phyloP scores from a whole-genome alignment of 176 grass and related monocot species.

The Lolium rigidum region DNA sequence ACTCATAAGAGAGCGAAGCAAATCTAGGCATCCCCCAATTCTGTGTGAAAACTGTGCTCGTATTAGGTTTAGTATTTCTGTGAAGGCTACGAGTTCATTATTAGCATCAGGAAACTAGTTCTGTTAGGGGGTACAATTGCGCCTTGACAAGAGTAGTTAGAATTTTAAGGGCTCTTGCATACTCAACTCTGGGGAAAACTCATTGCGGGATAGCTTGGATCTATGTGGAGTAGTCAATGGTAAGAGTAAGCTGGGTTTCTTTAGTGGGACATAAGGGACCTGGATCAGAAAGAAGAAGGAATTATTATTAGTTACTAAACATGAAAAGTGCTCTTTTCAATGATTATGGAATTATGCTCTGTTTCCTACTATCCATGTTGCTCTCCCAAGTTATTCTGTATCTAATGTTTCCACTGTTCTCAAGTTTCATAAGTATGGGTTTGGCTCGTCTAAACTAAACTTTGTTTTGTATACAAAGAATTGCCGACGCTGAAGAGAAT shows the following conservation, averaged over 20 bases:
- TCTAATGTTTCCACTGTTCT: not conserved
- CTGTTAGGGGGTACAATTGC: not conserved
- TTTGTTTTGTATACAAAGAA: constrained; percentile 49
- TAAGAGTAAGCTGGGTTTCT: not conserved
- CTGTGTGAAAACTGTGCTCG: not conserved
- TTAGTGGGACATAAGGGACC: not conserved
- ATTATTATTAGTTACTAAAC: not conserved
- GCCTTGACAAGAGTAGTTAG: constrained; percentile 1
- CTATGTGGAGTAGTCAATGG: constrained; percentile 10
- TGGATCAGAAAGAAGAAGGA: not conserved
- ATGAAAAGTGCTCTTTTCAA: not conserved
- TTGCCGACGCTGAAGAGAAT: constrained; percentile 97
- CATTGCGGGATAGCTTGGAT: not conserved
- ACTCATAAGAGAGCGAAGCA: not conserved
- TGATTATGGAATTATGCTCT: constrained; percentile 8
- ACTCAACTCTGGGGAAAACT: not conserved
- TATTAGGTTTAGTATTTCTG: not conserved
- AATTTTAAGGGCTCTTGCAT: not conserved
- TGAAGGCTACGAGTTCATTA: not conserved
- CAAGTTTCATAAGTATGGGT: not conserved
- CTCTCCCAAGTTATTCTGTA: not conserved
- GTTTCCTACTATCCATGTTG: constrained; percentile 1
- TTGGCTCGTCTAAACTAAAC: constrained; percentile 23
- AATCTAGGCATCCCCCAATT: not conserved
- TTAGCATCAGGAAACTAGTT: not conserved